Evolutionary conservation across 345 rosid genomes (phyloP).

Genomic region (Syzygium grande): DNA sequence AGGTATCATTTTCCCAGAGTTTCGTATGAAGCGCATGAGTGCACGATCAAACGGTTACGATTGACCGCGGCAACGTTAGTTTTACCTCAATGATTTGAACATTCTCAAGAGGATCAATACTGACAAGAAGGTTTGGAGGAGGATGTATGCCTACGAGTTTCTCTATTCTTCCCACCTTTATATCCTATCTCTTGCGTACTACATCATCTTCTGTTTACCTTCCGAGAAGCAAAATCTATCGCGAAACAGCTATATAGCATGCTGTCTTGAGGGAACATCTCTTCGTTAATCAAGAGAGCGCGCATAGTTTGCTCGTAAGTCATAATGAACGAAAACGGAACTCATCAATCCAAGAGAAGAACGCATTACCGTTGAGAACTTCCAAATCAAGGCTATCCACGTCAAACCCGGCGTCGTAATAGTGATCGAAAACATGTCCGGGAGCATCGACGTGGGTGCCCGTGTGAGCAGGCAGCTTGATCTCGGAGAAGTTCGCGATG

Average conservation of each 20-base stretch:
- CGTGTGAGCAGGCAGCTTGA: constrained; percentile 7
- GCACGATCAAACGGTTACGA: background rate
- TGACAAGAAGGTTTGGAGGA: rapidly evolving
- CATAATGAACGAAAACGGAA: background rate
- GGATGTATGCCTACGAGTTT: background rate
- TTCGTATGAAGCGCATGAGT: background rate
- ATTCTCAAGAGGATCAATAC: background rate
- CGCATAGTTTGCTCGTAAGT: background rate
- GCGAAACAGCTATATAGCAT: background rate
- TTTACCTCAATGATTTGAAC: background rate
- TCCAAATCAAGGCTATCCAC: constrained; percentile 11
- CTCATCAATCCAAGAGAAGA: background rate
- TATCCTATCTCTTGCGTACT: background rate
- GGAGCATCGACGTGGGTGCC: constrained; percentile 15
- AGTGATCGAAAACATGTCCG: constrained; percentile 1
- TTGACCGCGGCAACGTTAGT: background rate
- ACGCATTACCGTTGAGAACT: constrained; percentile 3
- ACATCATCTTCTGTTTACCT: background rate
- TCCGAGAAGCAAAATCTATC: background rate
- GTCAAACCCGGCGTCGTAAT: constrained; percentile 11
- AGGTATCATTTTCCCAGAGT: background rate
- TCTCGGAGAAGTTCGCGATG: constrained; percentile 4
- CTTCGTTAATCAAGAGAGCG: rapidly evolving
- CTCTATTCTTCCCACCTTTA: background rate
- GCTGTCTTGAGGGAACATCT: background rate